Evolutionary conservation across 148 eudicot genomes (phyloP).

Genomic region (Suaeda aralocaspica): DNA sequence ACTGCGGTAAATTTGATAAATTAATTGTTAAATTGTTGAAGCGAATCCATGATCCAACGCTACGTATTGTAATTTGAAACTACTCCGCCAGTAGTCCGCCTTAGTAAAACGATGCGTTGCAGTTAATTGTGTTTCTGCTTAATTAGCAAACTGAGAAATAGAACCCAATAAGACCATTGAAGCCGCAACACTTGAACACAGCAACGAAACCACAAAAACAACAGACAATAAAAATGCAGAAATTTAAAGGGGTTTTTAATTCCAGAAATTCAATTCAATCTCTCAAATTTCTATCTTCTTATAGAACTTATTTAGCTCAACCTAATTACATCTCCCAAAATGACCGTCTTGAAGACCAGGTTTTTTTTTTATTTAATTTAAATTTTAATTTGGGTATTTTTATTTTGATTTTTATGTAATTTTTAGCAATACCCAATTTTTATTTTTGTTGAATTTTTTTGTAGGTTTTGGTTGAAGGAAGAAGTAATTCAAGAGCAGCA

Average conservation of each 20-base stretch:
- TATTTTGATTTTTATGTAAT: background rate
- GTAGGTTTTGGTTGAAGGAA: conserved; percentile 93
- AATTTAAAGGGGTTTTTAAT: conserved; percentile 37
- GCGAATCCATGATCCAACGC: no score
- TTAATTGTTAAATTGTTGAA: no score
- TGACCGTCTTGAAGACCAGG: conserved; percentile 64
- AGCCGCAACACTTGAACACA: conserved; percentile 3
- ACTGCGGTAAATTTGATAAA: no score
- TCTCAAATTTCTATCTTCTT: conserved; percentile 30
- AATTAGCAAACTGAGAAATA: no score
- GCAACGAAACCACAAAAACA: background rate
- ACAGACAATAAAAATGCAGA: conserved; percentile 45
- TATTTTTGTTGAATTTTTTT: conserved; percentile 21
- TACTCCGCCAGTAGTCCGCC: no score
- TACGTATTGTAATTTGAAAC: no score
- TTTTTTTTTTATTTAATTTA: conserved; percentile 3
- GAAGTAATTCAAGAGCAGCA: conserved; percentile 73
- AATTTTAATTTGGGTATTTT: background rate
- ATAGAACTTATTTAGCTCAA: conserved; percentile 47
- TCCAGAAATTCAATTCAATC: conserved; percentile 34
- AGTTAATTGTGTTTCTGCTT: no score
- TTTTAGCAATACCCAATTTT: conserved; percentile 17
- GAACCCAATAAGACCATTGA: no score
- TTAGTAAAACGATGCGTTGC: no score
- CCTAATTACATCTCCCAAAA: conserved; percentile 39